Evolutionary conservation across 257 asterid species (phyloP), one percentile per base, ranked within the genome.

Genomic region (Galeopsis tetrahit): DNA sequence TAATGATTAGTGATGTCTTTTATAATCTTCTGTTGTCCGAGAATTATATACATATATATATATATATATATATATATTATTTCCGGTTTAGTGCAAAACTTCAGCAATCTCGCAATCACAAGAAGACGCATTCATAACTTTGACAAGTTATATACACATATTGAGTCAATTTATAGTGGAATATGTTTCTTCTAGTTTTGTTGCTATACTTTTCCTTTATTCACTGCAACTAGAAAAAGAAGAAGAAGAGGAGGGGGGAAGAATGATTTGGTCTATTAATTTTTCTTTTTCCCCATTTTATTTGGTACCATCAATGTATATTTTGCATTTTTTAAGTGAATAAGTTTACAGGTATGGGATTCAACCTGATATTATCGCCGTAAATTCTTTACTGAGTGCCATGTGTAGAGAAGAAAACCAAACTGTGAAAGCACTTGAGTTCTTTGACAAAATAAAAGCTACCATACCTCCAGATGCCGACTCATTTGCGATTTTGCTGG

Each of bases 301-400:
- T 69, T 66, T 74, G 77, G 39, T 34, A 61, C 56, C 11, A 39
- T 70, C 74, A 43, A 53, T 77, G 49, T 58, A 53, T 38, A 34
- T 32, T 75, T 71, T 66, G 80, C 70, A 76, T 79, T 78, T 66
- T 79, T 78, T 66, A 78, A 76, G 69, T 74, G 64, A 67, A 70
- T 66, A 32, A 76, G 82, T 79, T 75, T 88, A 65, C 95, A 88
- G 92, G 96, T 86, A 86, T 51, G 94, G 89, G 14, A 80, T 90
- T 78, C 79, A 68, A 69, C 87, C 90, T 14, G 83, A 85, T 82
- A 75, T 76, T 48, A 43, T 80, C 10, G 90, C 96, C 0, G 92
- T 90, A 64, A 90, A 90, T 80, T 86, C 86, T 52, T 62, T 87
- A 70, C 83, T 90, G 81, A 90, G 96, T 78, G 96, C 94, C 80